Base-by-base conservation (phyloP, 192 early-diverging fungal genomes). In the Backusella luteola region DNA sequence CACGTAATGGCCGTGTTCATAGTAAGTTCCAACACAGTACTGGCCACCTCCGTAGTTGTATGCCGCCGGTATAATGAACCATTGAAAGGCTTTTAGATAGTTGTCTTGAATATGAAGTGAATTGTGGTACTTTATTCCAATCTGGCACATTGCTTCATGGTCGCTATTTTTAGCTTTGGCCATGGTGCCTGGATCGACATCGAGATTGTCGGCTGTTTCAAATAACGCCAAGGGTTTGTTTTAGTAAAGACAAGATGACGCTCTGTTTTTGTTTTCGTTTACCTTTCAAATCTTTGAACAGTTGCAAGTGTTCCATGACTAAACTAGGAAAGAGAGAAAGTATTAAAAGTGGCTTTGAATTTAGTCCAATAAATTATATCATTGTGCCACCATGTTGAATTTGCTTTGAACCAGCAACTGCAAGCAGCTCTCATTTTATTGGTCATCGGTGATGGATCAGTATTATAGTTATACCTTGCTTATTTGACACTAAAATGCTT, bases 331-430 rank as follows among this genome's bases (percentile, higher is more conserved):
- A 29, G 56, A 29, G 56, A 63, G 56, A 29, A 63, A 29, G 56
- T 29, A 63, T 63, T 63, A 63, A 63, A 26, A 29, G 56, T 63
- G 56, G 56, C 56, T 63, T 63, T 63, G 56, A 63, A 63, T 63
- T 63, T 29, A 29, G 12, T 63, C 56, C 56, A 63, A 63, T 63
- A 63, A 63, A 12, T 63, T 29, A 14, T 29, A 29, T 23, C 3
- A 14, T 29, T 63, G 56, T 63, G 3, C 56, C 26, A 63, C 56
- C 56, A 14, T 26, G 1, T 29, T 12, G 0, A 11, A 59, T 4
- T 12, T 52, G 21, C 26, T 63, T 29, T 63, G 12, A 14, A 63
- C 23, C 26, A 63, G 3, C 56, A 63, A 3, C 19, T 49, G 46
- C 9, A 12, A 63, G 3, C 11, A 29, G 23, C 56, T 29, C 23